Conservation (phyloP, 2,329 filamentous ascomycete genomes). For the Penicillium vulpinum region DNA sequence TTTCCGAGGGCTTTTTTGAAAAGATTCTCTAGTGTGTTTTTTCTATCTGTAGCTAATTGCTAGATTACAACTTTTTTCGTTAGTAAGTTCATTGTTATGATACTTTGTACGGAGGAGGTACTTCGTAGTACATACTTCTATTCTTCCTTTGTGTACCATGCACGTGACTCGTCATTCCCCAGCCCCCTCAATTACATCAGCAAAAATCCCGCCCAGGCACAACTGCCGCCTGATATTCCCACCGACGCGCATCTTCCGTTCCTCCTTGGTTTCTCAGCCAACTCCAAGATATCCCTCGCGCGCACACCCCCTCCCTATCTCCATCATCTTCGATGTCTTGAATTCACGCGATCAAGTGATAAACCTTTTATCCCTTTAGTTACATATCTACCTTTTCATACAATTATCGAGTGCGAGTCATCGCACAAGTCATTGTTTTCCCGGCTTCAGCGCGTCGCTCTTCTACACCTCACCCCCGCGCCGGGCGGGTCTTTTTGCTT, state of each 20-base stretch:
- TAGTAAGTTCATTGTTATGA: background rate
- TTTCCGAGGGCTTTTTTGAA: accelerated
- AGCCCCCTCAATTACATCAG: conserved; percentile 30
- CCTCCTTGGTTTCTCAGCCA: conserved; percentile 24
- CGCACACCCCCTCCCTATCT: conserved; percentile 5
- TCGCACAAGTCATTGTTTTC: conserved; percentile 33
- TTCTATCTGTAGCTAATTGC: background rate
- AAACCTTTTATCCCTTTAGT: background rate
- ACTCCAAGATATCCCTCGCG: conserved; percentile 21
- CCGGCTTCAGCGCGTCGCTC: conserved; percentile 34
- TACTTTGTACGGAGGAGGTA: background rate
- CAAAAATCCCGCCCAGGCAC: conserved; percentile 13
- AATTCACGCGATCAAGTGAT: conserved; percentile 13
- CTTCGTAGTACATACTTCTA: too few species aligned
- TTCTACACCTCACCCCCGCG: conserved; percentile 33
- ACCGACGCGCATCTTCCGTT: conserved; percentile 26
- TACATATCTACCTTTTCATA: background rate
- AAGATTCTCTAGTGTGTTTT: accelerated
- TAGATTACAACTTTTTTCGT: too few species aligned
- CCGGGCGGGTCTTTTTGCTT: conserved; percentile 31
- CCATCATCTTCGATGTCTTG: conserved; percentile 12
- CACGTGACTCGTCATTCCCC: conserved; percentile 32
- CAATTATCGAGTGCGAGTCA: conserved; percentile 7
- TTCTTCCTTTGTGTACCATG: background rate
- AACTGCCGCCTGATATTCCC: conserved; percentile 21